Evolutionary conservation across 257 asterid genomes (phyloP).

Genomic region (Leptodermis oblonga): DNA sequence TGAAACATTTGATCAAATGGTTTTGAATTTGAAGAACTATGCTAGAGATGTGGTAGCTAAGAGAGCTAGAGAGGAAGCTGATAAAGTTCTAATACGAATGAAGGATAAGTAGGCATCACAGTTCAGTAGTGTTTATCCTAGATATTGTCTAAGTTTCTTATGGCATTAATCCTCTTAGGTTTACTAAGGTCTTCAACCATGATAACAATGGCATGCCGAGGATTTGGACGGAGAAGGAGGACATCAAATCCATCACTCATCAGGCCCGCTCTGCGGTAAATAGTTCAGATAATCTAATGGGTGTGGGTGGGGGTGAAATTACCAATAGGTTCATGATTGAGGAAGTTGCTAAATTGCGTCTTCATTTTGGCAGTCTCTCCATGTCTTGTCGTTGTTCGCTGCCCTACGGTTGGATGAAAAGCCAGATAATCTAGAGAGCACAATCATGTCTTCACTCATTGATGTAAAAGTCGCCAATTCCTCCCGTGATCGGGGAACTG

Average conservation of each 20-base stretch:
- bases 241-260: constrained; percentile 47
- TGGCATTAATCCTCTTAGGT: constrained; percentile 32
- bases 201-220: constrained; percentile 59
- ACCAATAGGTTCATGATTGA: neutral
- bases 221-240: constrained; percentile 75
- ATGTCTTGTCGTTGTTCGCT: constrained; percentile 47
- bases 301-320: neutral
- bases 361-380: constrained; percentile 39
- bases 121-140: neutral
- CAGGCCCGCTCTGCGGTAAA: constrained; percentile 60
- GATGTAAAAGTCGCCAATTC: constrained; percentile 25
- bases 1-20: constrained; percentile 33
- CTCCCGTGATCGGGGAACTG: constrained; percentile 23
- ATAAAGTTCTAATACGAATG: constrained; percentile 53
- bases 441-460: constrained; percentile 40
- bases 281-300: neutral
- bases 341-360: constrained; percentile 11
- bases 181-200: constrained; percentile 49
- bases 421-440: constrained; percentile 35
- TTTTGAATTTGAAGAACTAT: constrained; percentile 37
- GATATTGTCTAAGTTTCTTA: constrained; percentile 8
- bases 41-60: constrained; percentile 43
- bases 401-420: constrained; percentile 44
- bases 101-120: constrained; percentile 48
- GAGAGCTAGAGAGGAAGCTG: constrained; percentile 65